These are phyloP conservation scores for Spongispora temasekensis DNA, from an alignment of 1,284 basidiomycete genomes.

Conservation along the genomic window DNA sequence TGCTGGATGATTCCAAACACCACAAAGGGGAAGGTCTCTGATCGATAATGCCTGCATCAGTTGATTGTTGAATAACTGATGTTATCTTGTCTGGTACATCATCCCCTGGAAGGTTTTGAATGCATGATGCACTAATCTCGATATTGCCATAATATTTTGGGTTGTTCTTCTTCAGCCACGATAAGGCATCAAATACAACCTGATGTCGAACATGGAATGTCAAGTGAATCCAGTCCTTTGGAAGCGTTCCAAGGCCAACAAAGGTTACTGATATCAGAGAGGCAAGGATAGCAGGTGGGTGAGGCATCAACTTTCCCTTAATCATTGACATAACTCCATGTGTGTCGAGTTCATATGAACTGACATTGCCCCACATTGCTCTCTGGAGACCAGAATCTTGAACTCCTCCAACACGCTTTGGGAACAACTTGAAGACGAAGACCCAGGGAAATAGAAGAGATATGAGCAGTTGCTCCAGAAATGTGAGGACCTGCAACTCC, in stretches of 20 bases:
- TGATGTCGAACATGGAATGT: slow-evolving; percentile 31
- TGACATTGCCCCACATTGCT: slow-evolving; percentile 24
- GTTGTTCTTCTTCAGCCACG: slow-evolving; percentile 40
- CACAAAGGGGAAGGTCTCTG: neutral
- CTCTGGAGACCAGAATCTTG: too few relatives aligned
- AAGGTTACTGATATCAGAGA: slow-evolving; percentile 31
- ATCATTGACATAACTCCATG: slow-evolving; percentile 18
- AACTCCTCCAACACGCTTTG: too few relatives aligned
- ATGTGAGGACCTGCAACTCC: too few relatives aligned
- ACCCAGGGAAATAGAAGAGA: too few relatives aligned
- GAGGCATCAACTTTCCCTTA: slow-evolving; percentile 22
- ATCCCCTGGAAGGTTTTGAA: too few relatives aligned
- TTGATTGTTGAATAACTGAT: too few relatives aligned
- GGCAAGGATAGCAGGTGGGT: slow-evolving; percentile 22
- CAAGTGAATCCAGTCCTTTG: slow-evolving; percentile 16
- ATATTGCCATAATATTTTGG: slow-evolving; percentile 34
- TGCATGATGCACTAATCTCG: slow-evolving; percentile 17
- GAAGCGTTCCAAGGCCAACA: slow-evolving; percentile 32
- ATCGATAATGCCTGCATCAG: too few relatives aligned
- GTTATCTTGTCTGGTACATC: too few relatives aligned
- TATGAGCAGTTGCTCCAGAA: too few relatives aligned
- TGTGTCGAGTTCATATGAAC: slow-evolving; percentile 13
- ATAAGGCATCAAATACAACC: slow-evolving; percentile 24
- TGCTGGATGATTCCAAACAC: neutral
- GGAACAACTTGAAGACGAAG: too few relatives aligned